Base-by-base conservation (phyloP, 164 flowering plant genomes). In the Stephania cephalantha region DNA sequence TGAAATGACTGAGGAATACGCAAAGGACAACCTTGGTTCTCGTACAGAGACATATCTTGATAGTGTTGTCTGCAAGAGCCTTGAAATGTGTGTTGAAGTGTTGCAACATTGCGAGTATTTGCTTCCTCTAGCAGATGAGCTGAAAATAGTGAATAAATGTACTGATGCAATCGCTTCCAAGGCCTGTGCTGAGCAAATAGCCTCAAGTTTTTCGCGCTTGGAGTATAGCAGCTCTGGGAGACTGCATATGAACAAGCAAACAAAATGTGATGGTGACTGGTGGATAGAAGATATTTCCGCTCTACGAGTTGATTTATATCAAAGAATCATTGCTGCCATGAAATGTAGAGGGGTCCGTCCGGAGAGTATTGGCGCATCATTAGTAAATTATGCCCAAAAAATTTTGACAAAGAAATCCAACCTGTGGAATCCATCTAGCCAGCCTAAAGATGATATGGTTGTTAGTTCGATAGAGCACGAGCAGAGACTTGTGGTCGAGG, bases 201-300 rank as follows among this genome's bases (percentile, higher is more conserved):
- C 97, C 35, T 92, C 98, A 46, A 90, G 97, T 72, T 92, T 92
- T 78, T 91, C 95, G 2, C 88, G 93, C 48, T 78, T 91, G 70
- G 97, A 92, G 84, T 90, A 93, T 72, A 93, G 97, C 86, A 87
- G 94, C 84, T 91, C 97, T 4, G 98, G 97, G 6, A 83, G 97
- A 81, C 92, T 91, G 55, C 91, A 89, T 75, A 87, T 87, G 90
- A 88, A 84, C 85, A 83, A 84, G 77, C 93, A 85, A 53, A 81
- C 86, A 30, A 93, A 90, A 76, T 82, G 87, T 76, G 92, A 84
- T 22, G 88, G 86, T 10, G 97, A 91, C 75, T 93, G 97, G 97
- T 94, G 97, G 97, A 87, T 91, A 25, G 94, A 93, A 76, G 97
- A 93, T 82, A 82, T 93, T 31, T 89, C 95, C 20, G 89, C 79